phyloP scores from a whole-genome alignment of 78 protist genomes.

The Dictyostelium citrinum region DNA sequence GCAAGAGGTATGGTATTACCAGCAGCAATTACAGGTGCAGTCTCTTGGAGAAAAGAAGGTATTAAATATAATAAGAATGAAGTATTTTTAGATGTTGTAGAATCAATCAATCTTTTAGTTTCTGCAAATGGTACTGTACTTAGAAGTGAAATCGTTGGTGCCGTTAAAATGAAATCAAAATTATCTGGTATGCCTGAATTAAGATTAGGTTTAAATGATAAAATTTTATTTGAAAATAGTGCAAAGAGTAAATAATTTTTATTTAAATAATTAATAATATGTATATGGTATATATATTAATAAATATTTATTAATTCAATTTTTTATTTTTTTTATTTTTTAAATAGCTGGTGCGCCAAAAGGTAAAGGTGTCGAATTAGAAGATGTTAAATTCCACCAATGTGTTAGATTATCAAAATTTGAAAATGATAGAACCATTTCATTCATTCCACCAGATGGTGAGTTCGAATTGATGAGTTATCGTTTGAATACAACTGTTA shows the following conservation, averaged over 20 bases:
- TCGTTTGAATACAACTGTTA: constrained; percentile 91
- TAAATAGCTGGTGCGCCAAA: constrained; percentile 68
- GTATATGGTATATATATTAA: not conserved
- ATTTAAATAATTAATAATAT: not conserved
- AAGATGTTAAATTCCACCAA: constrained; percentile 99
- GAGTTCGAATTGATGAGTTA: constrained; percentile 99
- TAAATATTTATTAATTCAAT: not conserved
- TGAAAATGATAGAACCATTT: constrained; percentile 97
- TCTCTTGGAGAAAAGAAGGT: constrained; percentile 93
- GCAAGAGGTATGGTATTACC: constrained; percentile 50
- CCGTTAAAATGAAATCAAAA: constrained; percentile 93
- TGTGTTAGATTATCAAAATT: constrained; percentile 97
- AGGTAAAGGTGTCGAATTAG: constrained; percentile 97
- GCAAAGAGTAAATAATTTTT: constrained; percentile 67
- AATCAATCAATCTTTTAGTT: constrained; percentile 89
- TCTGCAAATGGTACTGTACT: constrained; percentile 91
- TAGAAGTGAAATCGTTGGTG: constrained; percentile 95
- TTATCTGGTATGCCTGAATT: constrained; percentile 99
- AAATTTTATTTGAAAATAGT: constrained; percentile 89
- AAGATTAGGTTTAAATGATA: constrained; percentile 97
- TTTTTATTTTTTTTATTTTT: not conserved
- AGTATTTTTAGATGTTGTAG: constrained; percentile 98
- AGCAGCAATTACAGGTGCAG: constrained; percentile 80
- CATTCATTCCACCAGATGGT: constrained; percentile 99
- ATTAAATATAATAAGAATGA: constrained; percentile 96